Evolutionary conservation across 495 filamentous ascomycete genomes (phyloP), one percentile per base, ranked within the genome.

Genomic region (Lepraria neglecta): DNA sequence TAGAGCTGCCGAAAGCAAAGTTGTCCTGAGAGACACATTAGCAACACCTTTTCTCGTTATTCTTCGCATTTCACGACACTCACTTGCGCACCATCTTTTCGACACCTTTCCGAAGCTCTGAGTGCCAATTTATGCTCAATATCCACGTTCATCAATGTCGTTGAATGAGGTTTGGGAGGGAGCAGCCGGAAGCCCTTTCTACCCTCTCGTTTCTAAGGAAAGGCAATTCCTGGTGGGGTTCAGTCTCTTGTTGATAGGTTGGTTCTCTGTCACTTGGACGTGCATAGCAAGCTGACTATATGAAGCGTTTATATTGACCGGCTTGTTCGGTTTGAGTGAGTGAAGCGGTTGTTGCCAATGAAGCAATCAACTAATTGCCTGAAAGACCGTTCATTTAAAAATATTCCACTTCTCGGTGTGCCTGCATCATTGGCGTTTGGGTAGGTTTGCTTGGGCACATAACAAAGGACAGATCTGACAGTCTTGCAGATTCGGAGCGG

Each of bases 351-450:
- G 21, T n/a, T 19, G 7, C 10, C 30, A 12, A 38, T 45, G 11
- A 10, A 38, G 28, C 54, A 27, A 12, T 30, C 33, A 47, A 57
- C 40, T 53, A 43, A 63, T 40, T 58, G 58, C 21, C 43, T 19
- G 27, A 62, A 71, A 97, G 94, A 96, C 74, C 90, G 91, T 45
- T 91, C 91, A n/a, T 71, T 96, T 63, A 70, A 80, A 63, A 91
- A 82, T 71, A 78, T 96, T 53, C 80, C 84, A 30, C 65, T 91
- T n/a, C 76, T 94, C 63, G 94, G 91, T 46, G 65, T 96, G 48
- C 92, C 95, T 52, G 92, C 94, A 61, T 91, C 91, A 53, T 69
- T 95, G 65, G 86, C 89, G 57, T 83, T 96, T 75, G 95, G 90
- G 94, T 97, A 84, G 70, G 84, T 42, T 38, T 50, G 33, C 54